Percentiles rank a stretch among this genome's conserved stretches.
Conservation (phyloP, 2,329 filamentous ascomycete species). For the Dryadomyces quercivorus region DNA sequence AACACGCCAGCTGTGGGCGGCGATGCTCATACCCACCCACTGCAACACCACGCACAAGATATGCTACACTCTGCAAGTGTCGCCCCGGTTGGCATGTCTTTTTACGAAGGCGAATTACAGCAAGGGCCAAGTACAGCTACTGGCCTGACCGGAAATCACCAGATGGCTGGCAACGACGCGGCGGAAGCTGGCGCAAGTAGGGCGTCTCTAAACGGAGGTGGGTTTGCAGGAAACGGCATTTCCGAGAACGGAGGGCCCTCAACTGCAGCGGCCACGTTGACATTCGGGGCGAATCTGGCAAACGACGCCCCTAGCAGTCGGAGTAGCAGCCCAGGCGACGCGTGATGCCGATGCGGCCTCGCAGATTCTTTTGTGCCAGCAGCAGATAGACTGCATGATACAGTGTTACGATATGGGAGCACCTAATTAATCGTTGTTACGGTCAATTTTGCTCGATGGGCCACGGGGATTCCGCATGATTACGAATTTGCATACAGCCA, state of each 20-base stretch:
- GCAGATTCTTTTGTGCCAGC: not conserved
- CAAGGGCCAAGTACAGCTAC: constrained; percentile 1
- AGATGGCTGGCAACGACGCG: not conserved
- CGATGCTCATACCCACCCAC: not conserved
- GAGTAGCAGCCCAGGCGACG: not conserved
- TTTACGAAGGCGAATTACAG: not conserved
- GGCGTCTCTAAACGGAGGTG: not conserved
- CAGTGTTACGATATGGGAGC: not conserved
- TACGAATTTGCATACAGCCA: not conserved
- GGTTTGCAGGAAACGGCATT: not conserved
- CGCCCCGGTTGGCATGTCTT: not conserved
- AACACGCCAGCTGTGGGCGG: not conserved
- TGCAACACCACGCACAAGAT: not conserved
- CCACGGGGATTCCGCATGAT: not conserved
- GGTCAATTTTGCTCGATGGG: not conserved
- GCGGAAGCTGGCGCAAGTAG: not conserved
- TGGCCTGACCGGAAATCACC: not conserved
- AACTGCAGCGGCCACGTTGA: not conserved
- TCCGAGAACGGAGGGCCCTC: not conserved
- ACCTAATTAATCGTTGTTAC: not conserved
- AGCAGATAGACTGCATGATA: not conserved
- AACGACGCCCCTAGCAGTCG: not conserved
- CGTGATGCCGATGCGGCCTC: not conserved
- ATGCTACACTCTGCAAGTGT: not conserved
- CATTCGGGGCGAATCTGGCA: not conserved